Conservation (phyloP, 768 basidiomycete genomes). For the Russula sp. region DNA sequence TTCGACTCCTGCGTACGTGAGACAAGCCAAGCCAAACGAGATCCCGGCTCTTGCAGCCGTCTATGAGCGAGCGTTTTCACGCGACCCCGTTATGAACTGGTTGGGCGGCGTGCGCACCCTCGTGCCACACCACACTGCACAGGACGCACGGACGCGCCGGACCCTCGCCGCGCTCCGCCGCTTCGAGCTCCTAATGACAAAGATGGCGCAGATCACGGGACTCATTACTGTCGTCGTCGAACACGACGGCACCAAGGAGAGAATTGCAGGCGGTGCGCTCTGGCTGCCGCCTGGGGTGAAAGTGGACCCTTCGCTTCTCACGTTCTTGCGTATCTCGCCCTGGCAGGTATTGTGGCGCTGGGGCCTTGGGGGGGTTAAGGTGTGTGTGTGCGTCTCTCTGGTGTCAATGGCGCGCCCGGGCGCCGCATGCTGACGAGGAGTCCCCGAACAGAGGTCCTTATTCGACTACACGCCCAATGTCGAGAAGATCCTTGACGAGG, state of each 20-base stretch:
- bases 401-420: background rate
- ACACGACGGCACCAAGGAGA: slow-evolving; percentile 10
- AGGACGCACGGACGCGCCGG: slow-evolving; percentile 1
- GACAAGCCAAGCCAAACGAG: slow-evolving; percentile 13
- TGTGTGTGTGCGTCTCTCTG: slow-evolving; percentile 1
- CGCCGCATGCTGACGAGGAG: no score
- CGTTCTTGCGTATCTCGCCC: slow-evolving; percentile 17
- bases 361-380: slow-evolving; percentile 21
- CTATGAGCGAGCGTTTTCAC: slow-evolving; percentile 23
- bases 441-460: background rate
- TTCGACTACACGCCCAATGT: slow-evolving; percentile 15
- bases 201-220: slow-evolving; percentile 2
- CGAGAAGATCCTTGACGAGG: slow-evolving; percentile 12
- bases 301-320: slow-evolving; percentile 15
- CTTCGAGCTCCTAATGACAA: slow-evolving; percentile 21
- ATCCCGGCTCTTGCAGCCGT: slow-evolving; percentile 11
- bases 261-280: slow-evolving; percentile 21
- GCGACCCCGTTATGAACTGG: slow-evolving; percentile 27
- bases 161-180: slow-evolving; percentile 7
- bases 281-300: slow-evolving; percentile 24
- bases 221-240: slow-evolving; percentile 18
- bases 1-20: background rate
- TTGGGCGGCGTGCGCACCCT: slow-evolving; percentile 18
- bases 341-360: slow-evolving; percentile 18
- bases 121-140: background rate